A percentile compares a stretch with the other conserved stretches of the same genome.
These are phyloP conservation scores for Fusarium siculi DNA, from an alignment of 2,329 filamentous ascomycete species.

Conservation along the genomic window DNA sequence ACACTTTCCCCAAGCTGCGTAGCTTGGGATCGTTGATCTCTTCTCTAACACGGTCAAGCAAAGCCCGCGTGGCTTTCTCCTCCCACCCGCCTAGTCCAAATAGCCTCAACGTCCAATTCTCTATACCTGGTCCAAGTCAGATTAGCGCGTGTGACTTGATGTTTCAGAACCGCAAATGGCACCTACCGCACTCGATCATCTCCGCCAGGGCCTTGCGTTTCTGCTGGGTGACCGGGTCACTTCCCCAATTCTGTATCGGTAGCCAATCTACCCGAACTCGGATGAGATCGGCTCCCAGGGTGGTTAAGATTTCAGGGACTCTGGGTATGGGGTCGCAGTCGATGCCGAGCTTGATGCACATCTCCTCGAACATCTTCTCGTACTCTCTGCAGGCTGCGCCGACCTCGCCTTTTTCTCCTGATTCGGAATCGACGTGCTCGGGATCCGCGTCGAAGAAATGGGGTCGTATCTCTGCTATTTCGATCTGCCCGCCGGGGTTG, in stretches of 20 bases:
- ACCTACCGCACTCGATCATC: constrained; percentile 52
- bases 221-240: constrained; percentile 51
- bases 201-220: constrained; percentile 52
- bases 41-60: constrained; percentile 47
- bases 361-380: constrained; percentile 45
- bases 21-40: constrained; percentile 47
- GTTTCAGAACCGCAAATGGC: background rate
- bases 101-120: constrained; percentile 48
- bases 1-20: constrained; percentile 48
- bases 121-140: constrained; percentile 28
- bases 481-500: constrained; percentile 57
- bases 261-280: constrained; percentile 55
- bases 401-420: constrained; percentile 35
- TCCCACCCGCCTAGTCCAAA: constrained; percentile 48
- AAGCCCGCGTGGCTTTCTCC: constrained; percentile 46
- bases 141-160: constrained; percentile 6
- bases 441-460: constrained; percentile 53
- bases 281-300: constrained; percentile 54
- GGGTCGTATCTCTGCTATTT: constrained; percentile 56
- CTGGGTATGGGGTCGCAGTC: constrained; percentile 55
- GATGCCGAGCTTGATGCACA: constrained; percentile 46
- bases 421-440: constrained; percentile 29
- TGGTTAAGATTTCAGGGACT: constrained; percentile 48
- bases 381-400: constrained; percentile 49
- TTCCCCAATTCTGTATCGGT: constrained; percentile 53